Evolutionary conservation across 495 filamentous ascomycete species (phyloP).

Genomic region (Daldinia bambusicola): DNA sequence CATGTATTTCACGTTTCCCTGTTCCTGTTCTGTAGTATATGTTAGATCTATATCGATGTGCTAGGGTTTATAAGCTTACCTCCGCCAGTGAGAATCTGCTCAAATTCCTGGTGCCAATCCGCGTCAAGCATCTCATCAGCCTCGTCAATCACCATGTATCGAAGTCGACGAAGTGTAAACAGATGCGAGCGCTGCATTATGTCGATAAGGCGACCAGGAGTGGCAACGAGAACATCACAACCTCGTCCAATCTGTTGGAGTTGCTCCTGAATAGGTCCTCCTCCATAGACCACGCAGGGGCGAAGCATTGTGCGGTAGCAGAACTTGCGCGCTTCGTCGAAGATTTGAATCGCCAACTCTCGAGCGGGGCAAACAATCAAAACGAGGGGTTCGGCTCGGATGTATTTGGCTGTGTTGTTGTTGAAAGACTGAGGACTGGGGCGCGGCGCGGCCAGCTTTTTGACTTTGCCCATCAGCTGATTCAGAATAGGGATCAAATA

Average conservation of each 20-base stretch:
- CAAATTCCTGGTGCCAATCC: conserved; percentile 79
- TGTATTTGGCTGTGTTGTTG: conserved; percentile 56
- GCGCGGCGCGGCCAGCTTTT: conserved; percentile 79
- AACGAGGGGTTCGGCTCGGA: conserved; percentile 84
- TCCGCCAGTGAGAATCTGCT: conserved; percentile 77
- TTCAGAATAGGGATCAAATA: conserved; percentile 91
- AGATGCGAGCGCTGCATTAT: conserved; percentile 76
- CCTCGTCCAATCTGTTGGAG: conserved; percentile 77
- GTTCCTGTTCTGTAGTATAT: conserved; percentile 72
- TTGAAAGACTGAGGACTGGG: conserved; percentile 63
- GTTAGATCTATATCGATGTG: conserved; percentile 19
- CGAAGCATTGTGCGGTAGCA: conserved; percentile 95
- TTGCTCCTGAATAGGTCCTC: conserved; percentile 73
- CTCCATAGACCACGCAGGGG: conserved; percentile 91
- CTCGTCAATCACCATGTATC: conserved; percentile 90
- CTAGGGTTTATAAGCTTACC: conserved; percentile 61
- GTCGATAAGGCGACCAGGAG: conserved; percentile 85
- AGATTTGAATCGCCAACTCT: conserved; percentile 92
- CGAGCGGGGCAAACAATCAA: conserved; percentile 87
- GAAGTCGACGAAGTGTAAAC: conserved; percentile 78
- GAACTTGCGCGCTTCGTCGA: conserved; percentile 88
- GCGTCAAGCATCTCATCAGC: conserved; percentile 87
- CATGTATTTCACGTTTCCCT: conserved; percentile 79
- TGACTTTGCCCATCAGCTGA: conserved; percentile 92
- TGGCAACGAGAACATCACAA: conserved; percentile 89